A percentile compares a stretch with the other conserved stretches of the same genome.
Evolutionary conservation across 257 asterid species (phyloP).

Genomic region (Penstemon newberryi): DNA sequence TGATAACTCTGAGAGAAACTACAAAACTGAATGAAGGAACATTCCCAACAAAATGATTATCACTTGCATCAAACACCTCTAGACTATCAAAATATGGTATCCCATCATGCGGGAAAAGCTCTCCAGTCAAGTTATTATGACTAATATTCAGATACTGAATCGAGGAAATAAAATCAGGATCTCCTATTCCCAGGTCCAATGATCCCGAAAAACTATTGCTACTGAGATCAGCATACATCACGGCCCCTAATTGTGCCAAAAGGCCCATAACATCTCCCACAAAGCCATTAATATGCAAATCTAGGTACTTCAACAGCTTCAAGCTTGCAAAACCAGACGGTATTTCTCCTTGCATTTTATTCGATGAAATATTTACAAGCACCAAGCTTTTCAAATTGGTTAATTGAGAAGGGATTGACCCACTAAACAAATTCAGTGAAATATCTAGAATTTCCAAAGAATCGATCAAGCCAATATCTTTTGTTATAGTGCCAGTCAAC

Average conservation of each 20-base stretch:
- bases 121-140: slow-evolving; percentile 57
- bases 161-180: slow-evolving; percentile 57
- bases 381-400: slow-evolving; percentile 43
- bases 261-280: slow-evolving; percentile 60
- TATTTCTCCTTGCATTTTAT: slow-evolving; percentile 47
- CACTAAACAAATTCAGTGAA: slow-evolving; percentile 56
- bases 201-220: slow-evolving; percentile 65
- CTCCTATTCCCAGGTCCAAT: slow-evolving; percentile 61
- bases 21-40: slow-evolving; percentile 73
- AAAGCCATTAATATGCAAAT: slow-evolving; percentile 64
- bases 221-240: slow-evolving; percentile 63
- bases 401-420: slow-evolving; percentile 51
- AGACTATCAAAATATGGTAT: slow-evolving; percentile 74
- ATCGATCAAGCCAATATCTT: slow-evolving; percentile 48
- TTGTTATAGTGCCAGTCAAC: slow-evolving; percentile 52
- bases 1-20: slow-evolving; percentile 73
- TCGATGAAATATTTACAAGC: slow-evolving; percentile 47
- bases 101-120: slow-evolving; percentile 84
- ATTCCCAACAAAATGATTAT: slow-evolving; percentile 58
- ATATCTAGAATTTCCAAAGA: slow-evolving; percentile 57
- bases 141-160: slow-evolving; percentile 63
- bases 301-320: slow-evolving; percentile 57
- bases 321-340: slow-evolving; percentile 51
- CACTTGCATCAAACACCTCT: slow-evolving; percentile 79
- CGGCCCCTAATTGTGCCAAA: slow-evolving; percentile 51